These are phyloP conservation scores for Clonostachys byssicola DNA, from an alignment of 2,329 filamentous ascomycete species.

Conservation along the genomic window DNA sequence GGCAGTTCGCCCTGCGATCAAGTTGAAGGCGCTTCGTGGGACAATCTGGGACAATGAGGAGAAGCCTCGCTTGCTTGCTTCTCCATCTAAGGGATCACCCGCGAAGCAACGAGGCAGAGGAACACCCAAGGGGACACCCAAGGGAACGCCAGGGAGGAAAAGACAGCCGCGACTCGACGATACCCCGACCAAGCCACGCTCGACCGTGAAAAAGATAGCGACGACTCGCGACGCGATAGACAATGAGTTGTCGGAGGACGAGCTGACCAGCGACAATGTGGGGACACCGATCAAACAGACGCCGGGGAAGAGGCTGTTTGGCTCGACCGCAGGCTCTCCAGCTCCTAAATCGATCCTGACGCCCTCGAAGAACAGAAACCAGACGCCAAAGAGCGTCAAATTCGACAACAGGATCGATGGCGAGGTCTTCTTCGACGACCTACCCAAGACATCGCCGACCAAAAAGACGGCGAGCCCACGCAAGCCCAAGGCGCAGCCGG, in stretches of 20 bases:
- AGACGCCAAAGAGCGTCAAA: constrained; percentile 47
- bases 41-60: constrained; percentile 28
- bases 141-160: neutral
- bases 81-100: constrained; percentile 9
- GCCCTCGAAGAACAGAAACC: constrained; percentile 41
- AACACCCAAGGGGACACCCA: neutral
- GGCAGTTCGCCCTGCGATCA: constrained; percentile 24
- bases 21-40: constrained; percentile 25
- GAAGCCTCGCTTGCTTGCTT: constrained; percentile 3
- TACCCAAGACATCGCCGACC: constrained; percentile 29
- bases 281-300: constrained; percentile 3
- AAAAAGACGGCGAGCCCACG: constrained; percentile 6
- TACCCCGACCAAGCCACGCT: constrained; percentile 2
- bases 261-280: neutral
- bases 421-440: constrained; percentile 49
- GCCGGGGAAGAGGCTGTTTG: constrained; percentile 6
- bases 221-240: neutral
- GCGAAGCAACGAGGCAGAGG: constrained; percentile 1
- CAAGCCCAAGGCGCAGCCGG: constrained; percentile 18
- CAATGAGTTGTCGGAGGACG: neutral
- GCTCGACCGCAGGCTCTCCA: constrained; percentile 7
- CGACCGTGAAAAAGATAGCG: constrained; percentile 1
- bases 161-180: neutral
- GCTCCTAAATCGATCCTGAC: constrained; percentile 53
- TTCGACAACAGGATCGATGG: constrained; percentile 37